Percentiles rank a stretch among this genome's conserved stretches.
Evolutionary conservation across 73 alveolate genomes (phyloP).

Genomic region (Tetrahymena thermophila): DNA sequence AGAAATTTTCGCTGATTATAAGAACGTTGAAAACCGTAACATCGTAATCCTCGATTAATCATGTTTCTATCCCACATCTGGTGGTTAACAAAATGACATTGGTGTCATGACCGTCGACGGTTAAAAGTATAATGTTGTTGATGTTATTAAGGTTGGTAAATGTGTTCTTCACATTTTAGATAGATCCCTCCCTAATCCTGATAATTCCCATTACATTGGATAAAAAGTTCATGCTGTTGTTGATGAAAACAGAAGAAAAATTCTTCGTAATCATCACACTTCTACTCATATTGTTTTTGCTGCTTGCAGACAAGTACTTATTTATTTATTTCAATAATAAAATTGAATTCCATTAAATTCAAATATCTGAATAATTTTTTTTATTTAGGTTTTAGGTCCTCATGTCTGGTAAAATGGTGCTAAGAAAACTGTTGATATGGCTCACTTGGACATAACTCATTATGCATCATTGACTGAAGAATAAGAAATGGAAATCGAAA

Average conservation of each 20-base stretch:
- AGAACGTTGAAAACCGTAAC: conserved; percentile 64
- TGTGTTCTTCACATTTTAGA: conserved; percentile 87
- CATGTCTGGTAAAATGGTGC: conserved; percentile 99
- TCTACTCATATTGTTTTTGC: conserved; percentile 97
- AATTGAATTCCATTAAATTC: not conserved
- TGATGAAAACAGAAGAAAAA: conserved; percentile 83
- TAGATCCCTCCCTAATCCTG: conserved; percentile 68
- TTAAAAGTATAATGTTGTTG: conserved; percentile 61
- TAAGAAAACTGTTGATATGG: conserved; percentile 89
- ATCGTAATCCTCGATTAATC: conserved; percentile 84
- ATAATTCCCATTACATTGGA: conserved; percentile 54
- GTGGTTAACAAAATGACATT: conserved; percentile 93
- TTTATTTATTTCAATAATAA: not conserved
- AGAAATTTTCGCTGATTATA: conserved; percentile 81
- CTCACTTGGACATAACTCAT: conserved; percentile 97
- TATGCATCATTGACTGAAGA: conserved; percentile 84
- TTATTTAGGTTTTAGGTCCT: conserved; percentile 76
- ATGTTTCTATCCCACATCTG: conserved; percentile 96
- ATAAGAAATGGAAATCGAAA: conserved; percentile 90
- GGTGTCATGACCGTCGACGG: conserved; percentile 71
- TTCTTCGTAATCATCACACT: conserved; percentile 94
- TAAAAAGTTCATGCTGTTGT: conserved; percentile 74
- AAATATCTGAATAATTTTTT: not conserved
- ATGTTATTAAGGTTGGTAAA: conserved; percentile 94
- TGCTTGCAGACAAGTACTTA: conserved; percentile 77